Evolutionary conservation across 2,329 filamentous ascomycete species (phyloP).

Genomic region (Pyrenophora tritici-repentis): DNA sequence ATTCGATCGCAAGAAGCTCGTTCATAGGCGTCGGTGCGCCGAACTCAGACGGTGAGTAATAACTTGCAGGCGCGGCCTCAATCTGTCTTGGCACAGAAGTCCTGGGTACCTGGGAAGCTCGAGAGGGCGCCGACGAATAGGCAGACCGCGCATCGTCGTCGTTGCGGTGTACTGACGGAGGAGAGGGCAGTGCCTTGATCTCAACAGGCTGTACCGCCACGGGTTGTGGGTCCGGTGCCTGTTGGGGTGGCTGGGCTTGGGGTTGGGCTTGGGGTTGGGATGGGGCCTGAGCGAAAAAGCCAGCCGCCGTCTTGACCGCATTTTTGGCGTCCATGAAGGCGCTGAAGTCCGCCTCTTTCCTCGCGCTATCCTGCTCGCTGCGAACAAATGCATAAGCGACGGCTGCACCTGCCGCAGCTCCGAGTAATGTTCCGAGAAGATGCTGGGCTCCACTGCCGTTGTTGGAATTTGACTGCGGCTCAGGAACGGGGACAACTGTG

Average conservation of each 20-base stretch:
- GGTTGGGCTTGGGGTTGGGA: constrained; percentile 31
- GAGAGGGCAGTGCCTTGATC: constrained; percentile 22
- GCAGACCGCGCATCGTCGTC: constrained; percentile 46
- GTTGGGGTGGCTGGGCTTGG: constrained; percentile 35
- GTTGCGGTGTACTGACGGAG: constrained; percentile 43
- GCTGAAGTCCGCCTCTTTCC: constrained; percentile 50
- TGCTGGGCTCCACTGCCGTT: constrained; percentile 61
- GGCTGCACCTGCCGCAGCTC: constrained; percentile 77
- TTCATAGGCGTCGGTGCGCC: constrained; percentile 32
- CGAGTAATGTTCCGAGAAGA: constrained; percentile 76
- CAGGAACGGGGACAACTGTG: constrained; percentile 24
- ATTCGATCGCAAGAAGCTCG: constrained; percentile 39
- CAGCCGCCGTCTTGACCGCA: constrained; percentile 35
- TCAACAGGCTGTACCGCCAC: constrained; percentile 17
- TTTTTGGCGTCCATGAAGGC: constrained; percentile 43
- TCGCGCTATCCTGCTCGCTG: constrained; percentile 57
- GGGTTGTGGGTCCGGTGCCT: constrained; percentile 44
- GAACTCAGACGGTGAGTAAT: constrained; percentile 42
- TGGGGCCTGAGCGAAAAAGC: constrained; percentile 36
- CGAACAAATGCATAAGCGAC: constrained; percentile 76
- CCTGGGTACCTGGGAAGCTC: constrained; percentile 22
- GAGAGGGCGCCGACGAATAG: constrained; percentile 42
- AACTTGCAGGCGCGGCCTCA: constrained; percentile 46
- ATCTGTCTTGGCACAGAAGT: constrained; percentile 40
- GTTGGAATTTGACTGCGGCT: constrained; percentile 39